phyloP scores from a whole-genome alignment of 768 basidiomycete genomes.

The Collybiopsis confluens region DNA sequence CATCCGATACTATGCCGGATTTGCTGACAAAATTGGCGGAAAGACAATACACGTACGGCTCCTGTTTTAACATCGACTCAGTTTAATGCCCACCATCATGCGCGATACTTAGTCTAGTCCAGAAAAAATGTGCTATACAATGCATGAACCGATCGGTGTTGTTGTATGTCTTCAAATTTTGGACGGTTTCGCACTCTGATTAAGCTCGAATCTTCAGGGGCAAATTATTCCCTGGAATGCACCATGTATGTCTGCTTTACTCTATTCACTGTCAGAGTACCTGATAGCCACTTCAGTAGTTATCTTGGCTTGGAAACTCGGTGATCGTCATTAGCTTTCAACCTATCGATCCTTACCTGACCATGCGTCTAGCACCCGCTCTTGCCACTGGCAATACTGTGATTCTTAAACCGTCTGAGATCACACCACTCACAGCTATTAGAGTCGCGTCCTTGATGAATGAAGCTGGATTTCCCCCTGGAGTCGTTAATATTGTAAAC shows the following conservation, averaged over 20 bases:
- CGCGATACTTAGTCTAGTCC: too few relatives aligned
- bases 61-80: too few relatives aligned
- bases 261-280: too few relatives aligned
- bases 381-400: slow-evolving; percentile 53
- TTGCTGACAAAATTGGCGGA: slow-evolving; percentile 48
- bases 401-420: slow-evolving; percentile 57
- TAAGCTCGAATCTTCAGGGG: not conserved
- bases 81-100: too few relatives aligned
- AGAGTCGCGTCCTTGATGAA: slow-evolving; percentile 36
- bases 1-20: slow-evolving; percentile 46
- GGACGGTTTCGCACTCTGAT: too few relatives aligned
- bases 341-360: not conserved
- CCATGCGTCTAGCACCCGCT: slow-evolving; percentile 31
- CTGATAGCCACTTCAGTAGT: too few relatives aligned
- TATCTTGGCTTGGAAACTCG: slow-evolving; percentile 57
- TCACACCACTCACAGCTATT: slow-evolving; percentile 53
- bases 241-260: too few relatives aligned
- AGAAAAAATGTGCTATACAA: slow-evolving; percentile 56
- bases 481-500: slow-evolving; percentile 66
- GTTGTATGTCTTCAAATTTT: slow-evolving; percentile 25
- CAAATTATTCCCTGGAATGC: slow-evolving; percentile 47
- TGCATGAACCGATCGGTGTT: slow-evolving; percentile 59
- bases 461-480: slow-evolving; percentile 56
- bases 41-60: too few relatives aligned
- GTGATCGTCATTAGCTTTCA: too few relatives aligned